A percentile compares a stretch with the other conserved stretches of the same genome.
Evolutionary conservation across 352 stramenopile genomes (phyloP).

Genomic region (Pythium biforme): DNA sequence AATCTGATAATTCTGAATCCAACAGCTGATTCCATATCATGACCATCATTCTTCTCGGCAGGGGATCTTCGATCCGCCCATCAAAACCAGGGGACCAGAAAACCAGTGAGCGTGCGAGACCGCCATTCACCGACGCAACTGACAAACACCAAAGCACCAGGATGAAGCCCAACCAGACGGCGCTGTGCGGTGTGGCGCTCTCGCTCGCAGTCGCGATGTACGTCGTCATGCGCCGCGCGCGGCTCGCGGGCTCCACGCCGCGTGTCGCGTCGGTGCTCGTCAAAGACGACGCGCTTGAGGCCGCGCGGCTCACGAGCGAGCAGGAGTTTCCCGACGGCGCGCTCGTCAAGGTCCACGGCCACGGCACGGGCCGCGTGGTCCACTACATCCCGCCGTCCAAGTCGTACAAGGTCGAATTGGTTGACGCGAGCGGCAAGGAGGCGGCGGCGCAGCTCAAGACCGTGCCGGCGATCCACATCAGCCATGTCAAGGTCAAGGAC

Average conservation of each 20-base stretch:
- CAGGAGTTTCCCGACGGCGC: constrained; percentile 25
- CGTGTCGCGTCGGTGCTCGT: background rate
- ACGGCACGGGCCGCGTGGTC: constrained; percentile 33
- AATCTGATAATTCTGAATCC: background rate
- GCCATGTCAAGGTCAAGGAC: constrained; percentile 30
- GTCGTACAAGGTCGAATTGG: constrained; percentile 57
- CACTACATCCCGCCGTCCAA: constrained; percentile 78
- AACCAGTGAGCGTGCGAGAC: background rate
- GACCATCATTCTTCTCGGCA: background rate
- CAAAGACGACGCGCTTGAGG: constrained; percentile 18
- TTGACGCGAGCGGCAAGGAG: constrained; percentile 32
- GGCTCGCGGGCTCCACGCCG: background rate
- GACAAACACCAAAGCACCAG: background rate
- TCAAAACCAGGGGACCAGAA: too few species aligned
- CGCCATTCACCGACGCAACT: background rate
- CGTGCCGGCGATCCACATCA: constrained; percentile 19
- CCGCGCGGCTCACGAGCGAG: constrained; percentile 15
- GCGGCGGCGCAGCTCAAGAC: constrained; percentile 24
- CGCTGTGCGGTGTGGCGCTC: constrained; percentile 6
- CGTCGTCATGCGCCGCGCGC: constrained; percentile 3
- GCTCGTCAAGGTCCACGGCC: constrained; percentile 18
- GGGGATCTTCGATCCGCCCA: too few species aligned
- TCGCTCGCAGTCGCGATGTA: constrained; percentile 4
- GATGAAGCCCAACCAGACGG: constrained; percentile 8
- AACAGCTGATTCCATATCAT: background rate